Conservation (phyloP, 495 filamentous ascomycete genomes). For the Lasiosphaeria miniovina region DNA sequence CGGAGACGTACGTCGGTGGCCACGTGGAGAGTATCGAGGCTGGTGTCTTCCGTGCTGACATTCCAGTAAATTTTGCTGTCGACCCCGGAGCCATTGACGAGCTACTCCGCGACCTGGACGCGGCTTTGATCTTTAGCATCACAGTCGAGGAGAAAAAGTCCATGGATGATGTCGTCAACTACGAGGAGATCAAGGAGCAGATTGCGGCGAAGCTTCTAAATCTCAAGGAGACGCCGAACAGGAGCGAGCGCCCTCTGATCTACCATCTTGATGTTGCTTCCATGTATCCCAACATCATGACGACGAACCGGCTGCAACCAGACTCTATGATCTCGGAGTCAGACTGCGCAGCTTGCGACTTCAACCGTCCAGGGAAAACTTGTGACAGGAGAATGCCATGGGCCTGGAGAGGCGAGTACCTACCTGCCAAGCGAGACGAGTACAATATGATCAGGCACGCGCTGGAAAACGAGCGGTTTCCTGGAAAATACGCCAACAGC, state of each 20-base stretch:
- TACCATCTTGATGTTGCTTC: constrained; percentile 98
- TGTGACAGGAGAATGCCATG: constrained; percentile 94
- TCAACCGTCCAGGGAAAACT: constrained; percentile 95
- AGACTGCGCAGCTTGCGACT: constrained; percentile 95
- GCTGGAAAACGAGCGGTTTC: constrained; percentile 91
- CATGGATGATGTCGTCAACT: constrained; percentile 86
- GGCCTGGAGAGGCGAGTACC: constrained; percentile 97
- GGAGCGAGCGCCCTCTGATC: constrained; percentile 83
- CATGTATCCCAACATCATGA: constrained; percentile 99
- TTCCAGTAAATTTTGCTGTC: constrained; percentile 86
- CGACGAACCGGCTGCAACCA: constrained; percentile 93
- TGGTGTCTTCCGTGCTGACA: constrained; percentile 93
- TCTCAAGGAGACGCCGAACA: constrained; percentile 75
- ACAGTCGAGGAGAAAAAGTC: constrained; percentile 93
- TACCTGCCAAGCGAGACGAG: constrained; percentile 93
- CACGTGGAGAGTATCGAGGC: constrained; percentile 99
- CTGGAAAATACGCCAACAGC: constrained; percentile 64
- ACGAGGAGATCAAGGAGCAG: constrained; percentile 84
- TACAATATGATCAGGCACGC: constrained; percentile 98
- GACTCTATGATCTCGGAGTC: constrained; percentile 98
- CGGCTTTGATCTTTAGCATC: constrained; percentile 87
- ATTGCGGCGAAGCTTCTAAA: constrained; percentile 69
- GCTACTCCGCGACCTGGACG: constrained; percentile 80
- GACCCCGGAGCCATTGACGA: constrained; percentile 87
- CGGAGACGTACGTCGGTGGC: constrained; percentile 96